These are phyloP conservation scores for Verbena officinalis DNA, from an alignment of 257 asterid species.

Conservation along the genomic window DNA sequence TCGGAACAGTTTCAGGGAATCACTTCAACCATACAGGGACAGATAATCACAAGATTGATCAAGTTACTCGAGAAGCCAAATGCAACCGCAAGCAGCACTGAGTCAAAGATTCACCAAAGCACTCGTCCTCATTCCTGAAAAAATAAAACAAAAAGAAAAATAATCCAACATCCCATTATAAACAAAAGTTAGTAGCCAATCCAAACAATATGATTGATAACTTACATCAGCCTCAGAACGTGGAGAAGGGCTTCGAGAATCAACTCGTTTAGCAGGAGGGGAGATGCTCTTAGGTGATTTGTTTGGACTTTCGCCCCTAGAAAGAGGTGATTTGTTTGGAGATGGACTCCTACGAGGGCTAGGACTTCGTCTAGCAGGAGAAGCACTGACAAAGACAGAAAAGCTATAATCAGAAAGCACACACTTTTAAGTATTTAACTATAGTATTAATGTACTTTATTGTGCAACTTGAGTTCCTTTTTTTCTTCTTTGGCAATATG, in stretches of 20 bases:
- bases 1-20: constrained; percentile 33
- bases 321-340: constrained; percentile 56
- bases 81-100: constrained; percentile 22
- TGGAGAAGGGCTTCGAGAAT: constrained; percentile 73
- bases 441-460: no score
- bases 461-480: no score
- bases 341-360: constrained; percentile 77
- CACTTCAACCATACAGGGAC: constrained; percentile 50
- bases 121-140: constrained; percentile 44
- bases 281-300: constrained; percentile 71
- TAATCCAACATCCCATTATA: constrained; percentile 1
- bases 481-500: no score
- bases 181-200: neutral
- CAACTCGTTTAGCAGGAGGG: constrained; percentile 68
- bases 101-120: constrained; percentile 18
- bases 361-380: constrained; percentile 75
- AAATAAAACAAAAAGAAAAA: neutral
- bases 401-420: constrained; percentile 10
- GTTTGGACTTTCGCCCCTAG: constrained; percentile 75
- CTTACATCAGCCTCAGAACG: constrained; percentile 89
- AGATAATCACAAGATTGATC: constrained; percentile 40
- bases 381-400: constrained; percentile 51
- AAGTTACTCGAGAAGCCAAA: constrained; percentile 29
- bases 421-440: no score
- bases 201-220: neutral